These are phyloP conservation scores for Nemophila menziesii DNA, from an alignment of 257 asterid species.

Conservation along the genomic window DNA sequence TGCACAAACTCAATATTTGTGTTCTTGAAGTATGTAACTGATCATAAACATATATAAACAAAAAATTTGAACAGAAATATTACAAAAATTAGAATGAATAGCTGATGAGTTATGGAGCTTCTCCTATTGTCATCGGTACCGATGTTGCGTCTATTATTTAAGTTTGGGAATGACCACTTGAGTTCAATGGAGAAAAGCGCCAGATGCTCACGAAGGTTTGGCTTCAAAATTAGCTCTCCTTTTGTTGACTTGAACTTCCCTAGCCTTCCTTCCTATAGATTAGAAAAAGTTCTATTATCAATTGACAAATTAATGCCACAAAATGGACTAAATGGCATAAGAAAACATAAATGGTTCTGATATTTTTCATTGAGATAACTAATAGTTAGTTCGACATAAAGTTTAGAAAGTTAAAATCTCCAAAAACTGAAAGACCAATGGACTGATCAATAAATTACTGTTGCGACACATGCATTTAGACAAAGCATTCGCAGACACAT, in stretches of 20 bases:
- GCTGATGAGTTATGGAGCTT: conserved; percentile 33
- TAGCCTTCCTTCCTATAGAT: conserved; percentile 21
- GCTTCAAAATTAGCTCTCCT: conserved; percentile 19
- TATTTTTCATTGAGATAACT: too few relatives aligned
- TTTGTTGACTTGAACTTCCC: conserved; percentile 20
- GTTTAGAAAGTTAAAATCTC: too few relatives aligned
- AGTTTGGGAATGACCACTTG: conserved; percentile 22
- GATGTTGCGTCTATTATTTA: conserved; percentile 1
- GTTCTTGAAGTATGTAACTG: too few relatives aligned
- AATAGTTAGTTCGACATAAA: too few relatives aligned
- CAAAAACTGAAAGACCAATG: too few relatives aligned
- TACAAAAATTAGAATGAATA: conserved; percentile 17
- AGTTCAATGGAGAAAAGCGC: conserved; percentile 34
- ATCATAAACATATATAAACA: conserved; percentile 12
- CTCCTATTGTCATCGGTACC: conserved; percentile 7
- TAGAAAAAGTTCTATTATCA: neutral
- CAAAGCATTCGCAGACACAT: too few relatives aligned
- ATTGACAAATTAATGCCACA: neutral
- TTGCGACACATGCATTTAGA: too few relatives aligned
- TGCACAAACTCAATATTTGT: too few relatives aligned
- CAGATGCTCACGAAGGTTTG: conserved; percentile 16
- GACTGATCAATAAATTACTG: too few relatives aligned
- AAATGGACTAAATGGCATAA: too few relatives aligned
- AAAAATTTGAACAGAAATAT: conserved; percentile 13
- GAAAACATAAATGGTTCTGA: too few relatives aligned